Base-by-base conservation (phyloP, 768 basidiomycete genomes). In the Leccinum obscurum region DNA sequence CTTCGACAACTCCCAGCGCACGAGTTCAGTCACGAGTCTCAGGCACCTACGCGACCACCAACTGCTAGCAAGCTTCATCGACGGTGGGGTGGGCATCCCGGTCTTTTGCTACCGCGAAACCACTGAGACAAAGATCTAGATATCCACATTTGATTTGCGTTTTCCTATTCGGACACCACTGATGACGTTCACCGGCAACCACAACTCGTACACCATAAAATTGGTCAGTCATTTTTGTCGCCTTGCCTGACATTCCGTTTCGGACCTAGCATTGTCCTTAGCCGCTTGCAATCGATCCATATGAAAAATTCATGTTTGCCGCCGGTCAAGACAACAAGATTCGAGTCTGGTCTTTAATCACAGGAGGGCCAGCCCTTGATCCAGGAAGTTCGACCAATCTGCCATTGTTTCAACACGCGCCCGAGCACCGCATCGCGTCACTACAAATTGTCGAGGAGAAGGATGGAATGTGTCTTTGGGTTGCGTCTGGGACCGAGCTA, bases 301-400 rank as follows among this genome's bases (percentile, higher is more conserved):
- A 70, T 8, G 78, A 86, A 52, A 76, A 83, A 30, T 81, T 87
- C 54, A 67, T 93, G 17, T 89, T 89, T 60, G 86, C 86, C 9
- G 87, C 87, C 0, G 89, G 89, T 10, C 81, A 85, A 62, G 90
- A 93, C 70, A 63, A 74, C 48, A 79, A 78, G 34, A 80, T 92
- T 59, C 83, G 88, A 24, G 81, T 80, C 3, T 92, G 90, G 90
- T 88, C 88, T 11, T 70, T 92, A 9, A 77, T 72, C 15, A 82
- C 80, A 8, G 89, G 88, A 5, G 73, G 72, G 24, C 61, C 59
- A 13, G 62, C 68, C 22, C 66, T 75, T 41, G 37, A 70, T 58
- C 51, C 68, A 22, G 46, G 44, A 57, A 51, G 32, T 22, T 32
- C 54, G 3, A 28, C 24, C 28, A 22, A 57, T 52, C 60, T 51